phyloP scores from a whole-genome alignment of 306 rosid species.

The Castanea crenata region DNA sequence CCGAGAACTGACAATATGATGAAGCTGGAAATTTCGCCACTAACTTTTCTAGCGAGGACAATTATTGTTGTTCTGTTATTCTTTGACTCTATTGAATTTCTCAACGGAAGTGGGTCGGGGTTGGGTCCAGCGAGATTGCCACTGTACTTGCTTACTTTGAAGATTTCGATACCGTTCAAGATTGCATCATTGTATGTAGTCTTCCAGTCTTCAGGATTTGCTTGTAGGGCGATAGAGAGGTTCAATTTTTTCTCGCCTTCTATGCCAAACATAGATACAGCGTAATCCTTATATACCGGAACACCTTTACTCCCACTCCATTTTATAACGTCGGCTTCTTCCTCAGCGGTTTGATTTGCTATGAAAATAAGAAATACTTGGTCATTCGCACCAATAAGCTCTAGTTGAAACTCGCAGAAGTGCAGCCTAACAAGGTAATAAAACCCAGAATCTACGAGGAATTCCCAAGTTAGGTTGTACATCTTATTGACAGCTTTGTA shows the following conservation, averaged over 20 bases:
- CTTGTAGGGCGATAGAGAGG: not conserved
- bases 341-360: not conserved
- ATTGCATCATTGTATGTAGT: too few relatives aligned
- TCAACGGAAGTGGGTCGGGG: too few relatives aligned
- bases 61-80: too few relatives aligned
- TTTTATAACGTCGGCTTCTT: not conserved
- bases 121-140: too few relatives aligned
- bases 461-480: constrained; percentile 28
- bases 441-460: constrained; percentile 23
- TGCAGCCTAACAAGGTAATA: constrained; percentile 30
- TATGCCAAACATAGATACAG: not conserved
- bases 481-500: not conserved
- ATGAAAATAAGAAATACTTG: constrained; percentile 4
- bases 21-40: too few relatives aligned
- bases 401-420: constrained; percentile 15
- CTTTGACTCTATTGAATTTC: too few relatives aligned
- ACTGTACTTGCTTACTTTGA: too few relatives aligned
- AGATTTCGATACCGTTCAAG: too few relatives aligned
- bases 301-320: not conserved
- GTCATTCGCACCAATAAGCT: not conserved
- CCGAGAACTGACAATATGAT: too few relatives aligned
- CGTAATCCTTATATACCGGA: not conserved
- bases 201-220: not conserved
- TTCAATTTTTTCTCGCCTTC: not conserved
- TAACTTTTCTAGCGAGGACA: too few relatives aligned